phyloP scores from a whole-genome alignment of 139 green algal genomes.

The Coelastrella sp. region DNA sequence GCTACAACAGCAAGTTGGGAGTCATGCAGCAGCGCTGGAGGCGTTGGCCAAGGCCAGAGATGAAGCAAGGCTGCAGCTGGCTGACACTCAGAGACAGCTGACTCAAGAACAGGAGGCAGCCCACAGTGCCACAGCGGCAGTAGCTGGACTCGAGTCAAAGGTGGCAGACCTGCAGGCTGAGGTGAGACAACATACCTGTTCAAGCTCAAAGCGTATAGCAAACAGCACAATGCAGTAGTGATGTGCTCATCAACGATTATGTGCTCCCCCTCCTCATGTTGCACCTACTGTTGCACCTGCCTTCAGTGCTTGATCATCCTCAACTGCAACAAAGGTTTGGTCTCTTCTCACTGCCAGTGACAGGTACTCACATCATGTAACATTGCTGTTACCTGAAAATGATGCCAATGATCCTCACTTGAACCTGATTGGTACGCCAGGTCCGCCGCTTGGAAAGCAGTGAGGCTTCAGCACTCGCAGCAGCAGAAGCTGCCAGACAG shows the following conservation, averaged over 20 bases:
- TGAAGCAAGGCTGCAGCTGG: conserved; percentile 43
- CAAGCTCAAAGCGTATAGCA: no score
- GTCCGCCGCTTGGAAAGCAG: conserved; percentile 13
- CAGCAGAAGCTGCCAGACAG: conserved; percentile 20
- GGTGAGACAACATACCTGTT: background rate
- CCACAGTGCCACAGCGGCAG: background rate
- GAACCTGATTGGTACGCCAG: background rate
- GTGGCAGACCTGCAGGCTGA: conserved; percentile 28
- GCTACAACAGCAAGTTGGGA: conserved; percentile 20
- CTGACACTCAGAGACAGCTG: conserved; percentile 39
- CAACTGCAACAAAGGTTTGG: background rate
- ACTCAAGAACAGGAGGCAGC: conserved; percentile 26
- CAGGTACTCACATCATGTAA: background rate
- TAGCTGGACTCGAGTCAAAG: conserved; percentile 26
- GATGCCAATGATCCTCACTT: background rate
- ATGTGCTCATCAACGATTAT: no score
- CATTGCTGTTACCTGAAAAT: background rate
- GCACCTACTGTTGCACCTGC: no score
- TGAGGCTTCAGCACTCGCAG: background rate
- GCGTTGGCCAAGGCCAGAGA: conserved; percentile 21
- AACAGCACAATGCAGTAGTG: no score
- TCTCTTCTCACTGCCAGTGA: background rate
- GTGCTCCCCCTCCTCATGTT: no score
- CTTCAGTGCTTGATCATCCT: no score
- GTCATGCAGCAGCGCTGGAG: conserved; percentile 8